Evolutionary conservation across 108 stramenopile species (phyloP).

Genomic region (Thalassiosira profunda): DNA sequence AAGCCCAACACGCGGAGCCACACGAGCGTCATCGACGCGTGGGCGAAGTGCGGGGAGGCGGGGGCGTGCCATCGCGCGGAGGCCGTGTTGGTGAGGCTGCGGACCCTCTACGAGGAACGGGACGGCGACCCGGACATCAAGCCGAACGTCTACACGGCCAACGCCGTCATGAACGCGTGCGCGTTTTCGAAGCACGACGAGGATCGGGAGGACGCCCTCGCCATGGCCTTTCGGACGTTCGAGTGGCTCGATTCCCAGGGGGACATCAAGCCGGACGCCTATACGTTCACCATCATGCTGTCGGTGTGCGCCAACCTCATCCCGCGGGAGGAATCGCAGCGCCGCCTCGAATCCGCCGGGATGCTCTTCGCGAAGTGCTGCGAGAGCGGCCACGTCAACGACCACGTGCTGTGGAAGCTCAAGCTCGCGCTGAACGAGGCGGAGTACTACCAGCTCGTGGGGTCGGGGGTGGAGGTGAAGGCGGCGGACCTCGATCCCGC

Average conservation of each 20-base stretch:
- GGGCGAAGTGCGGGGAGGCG: conserved; percentile 59
- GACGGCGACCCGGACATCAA: conserved; percentile 51
- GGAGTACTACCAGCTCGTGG: conserved; percentile 74
- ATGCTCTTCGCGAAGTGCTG: conserved; percentile 82
- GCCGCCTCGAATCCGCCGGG: conserved; percentile 67
- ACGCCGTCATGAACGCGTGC: conserved; percentile 77
- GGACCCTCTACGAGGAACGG: conserved; percentile 37
- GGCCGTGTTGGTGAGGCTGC: conserved; percentile 54
- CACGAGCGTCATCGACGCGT: conserved; percentile 70
- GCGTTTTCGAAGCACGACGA: conserved; percentile 64
- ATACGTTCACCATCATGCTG: conserved; percentile 90
- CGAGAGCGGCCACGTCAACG: conserved; percentile 83
- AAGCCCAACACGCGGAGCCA: conserved; percentile 55
- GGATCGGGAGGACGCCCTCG: conserved; percentile 56
- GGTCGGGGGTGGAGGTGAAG: conserved; percentile 57
- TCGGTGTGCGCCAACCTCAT: conserved; percentile 89
- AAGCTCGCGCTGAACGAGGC: conserved; percentile 77
- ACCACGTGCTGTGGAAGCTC: conserved; percentile 88
- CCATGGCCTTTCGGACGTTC: conserved; percentile 89
- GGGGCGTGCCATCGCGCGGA: conserved; percentile 64
- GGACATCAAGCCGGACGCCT: conserved; percentile 86
- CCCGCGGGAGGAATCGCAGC: conserved; percentile 62
- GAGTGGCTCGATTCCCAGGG: conserved; percentile 71
- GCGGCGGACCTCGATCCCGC: conserved; percentile 60
- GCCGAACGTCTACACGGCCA: conserved; percentile 60